Base-by-base conservation (phyloP, 805 yeast species). In the Hanseniaspora taiwanica region DNA sequence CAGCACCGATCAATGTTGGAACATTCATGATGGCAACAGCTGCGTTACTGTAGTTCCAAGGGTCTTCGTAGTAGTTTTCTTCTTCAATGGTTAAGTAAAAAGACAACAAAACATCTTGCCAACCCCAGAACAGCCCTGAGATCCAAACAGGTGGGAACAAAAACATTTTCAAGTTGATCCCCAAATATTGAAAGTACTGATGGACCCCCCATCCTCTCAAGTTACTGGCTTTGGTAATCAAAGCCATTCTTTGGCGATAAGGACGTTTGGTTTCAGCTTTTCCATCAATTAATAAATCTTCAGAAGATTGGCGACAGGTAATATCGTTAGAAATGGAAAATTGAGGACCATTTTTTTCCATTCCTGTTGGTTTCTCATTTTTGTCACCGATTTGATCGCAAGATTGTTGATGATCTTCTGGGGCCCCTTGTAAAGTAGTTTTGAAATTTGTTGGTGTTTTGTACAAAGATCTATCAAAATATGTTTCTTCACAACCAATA, bases 71-170 rank as follows among this genome's bases (percentile, higher is more conserved):
- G 60, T 75, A 81, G 46, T 65, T 63, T 42, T 76, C 76, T 44
- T 80, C 86, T 53, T 79, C 82, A 10, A 82, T 72, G 2, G 87
- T 80, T 46, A 81, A 57, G 57, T 80, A 81, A 50, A 81, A 81
- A 0, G 87, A 74, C 47, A 81, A 65, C 52, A 79, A 77, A 0
- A 86, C 81, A 53, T 79, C 85, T 55, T 81, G 89, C 43, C 76
- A 65, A 35, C 89, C 89, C 89, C 89, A 81, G 47, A 81, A 73
- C n/a, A 77, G 45, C 37, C 84, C 83, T 1, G 81, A 74, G 19
- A 74, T 61, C 49, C 78, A 60, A 12, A 75, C 78, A 3, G 82
- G 80, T 2, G 83, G 83, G 53, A 74, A 75, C 47, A 65, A 63
- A 47, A 76, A 74, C 53, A 76, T 77, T 47, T 73, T 66, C 45